Evolutionary conservation across 805 yeast genomes (phyloP).

Genomic region (Torulaspora franciscae): DNA sequence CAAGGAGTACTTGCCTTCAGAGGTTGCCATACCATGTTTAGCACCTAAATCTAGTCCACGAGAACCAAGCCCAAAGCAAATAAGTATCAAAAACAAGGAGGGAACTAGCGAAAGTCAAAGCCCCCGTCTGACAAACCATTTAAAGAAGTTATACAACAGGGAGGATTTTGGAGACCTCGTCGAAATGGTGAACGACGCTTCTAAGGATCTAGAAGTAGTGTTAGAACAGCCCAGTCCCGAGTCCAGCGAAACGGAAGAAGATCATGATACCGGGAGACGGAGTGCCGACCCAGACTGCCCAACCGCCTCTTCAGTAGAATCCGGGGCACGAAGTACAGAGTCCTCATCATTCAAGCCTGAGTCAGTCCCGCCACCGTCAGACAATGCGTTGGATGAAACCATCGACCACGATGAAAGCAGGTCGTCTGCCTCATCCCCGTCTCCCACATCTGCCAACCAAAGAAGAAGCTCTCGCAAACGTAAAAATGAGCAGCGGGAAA

Average conservation of each 20-base stretch:
- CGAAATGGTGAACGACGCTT: conserved; percentile 29
- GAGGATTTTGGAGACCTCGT: conserved; percentile 30
- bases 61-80: conserved; percentile 10
- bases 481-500: conserved; percentile 11
- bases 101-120: background rate
- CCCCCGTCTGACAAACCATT: conserved; percentile 17
- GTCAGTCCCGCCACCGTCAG: background rate
- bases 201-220: conserved; percentile 27
- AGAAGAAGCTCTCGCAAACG: conserved; percentile 14
- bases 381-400: conserved; percentile 1
- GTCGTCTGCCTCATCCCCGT: conserved; percentile 3
- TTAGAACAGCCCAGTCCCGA: conserved; percentile 17
- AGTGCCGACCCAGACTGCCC: background rate
- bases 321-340: background rate
- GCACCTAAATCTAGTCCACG: conserved; percentile 7
- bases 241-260: conserved; percentile 11
- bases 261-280: background rate
- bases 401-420: background rate
- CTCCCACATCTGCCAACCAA: conserved; percentile 1
- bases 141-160: conserved; percentile 26
- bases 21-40: conserved; percentile 25
- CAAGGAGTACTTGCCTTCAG: conserved; percentile 28
- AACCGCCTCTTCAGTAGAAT: background rate
- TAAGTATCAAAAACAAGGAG: background rate
- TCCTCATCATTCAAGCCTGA: conserved; percentile 6